Evolutionary conservation across 805 yeast species (phyloP).

Genomic region (Teunomyces atbi): DNA sequence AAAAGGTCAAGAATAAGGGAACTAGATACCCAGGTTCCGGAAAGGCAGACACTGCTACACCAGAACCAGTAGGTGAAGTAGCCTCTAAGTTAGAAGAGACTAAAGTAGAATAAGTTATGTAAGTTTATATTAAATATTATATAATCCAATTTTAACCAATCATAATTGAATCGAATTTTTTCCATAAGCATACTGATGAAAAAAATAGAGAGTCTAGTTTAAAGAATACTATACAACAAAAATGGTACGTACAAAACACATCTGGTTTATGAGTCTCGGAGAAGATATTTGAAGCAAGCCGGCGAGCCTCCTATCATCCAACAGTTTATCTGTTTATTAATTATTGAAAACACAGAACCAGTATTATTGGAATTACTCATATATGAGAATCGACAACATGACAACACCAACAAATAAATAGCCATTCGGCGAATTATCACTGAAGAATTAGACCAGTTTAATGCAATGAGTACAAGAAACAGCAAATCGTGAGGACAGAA

Average conservation of each 20-base stretch:
- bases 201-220: constrained; percentile 1
- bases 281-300: too few species aligned
- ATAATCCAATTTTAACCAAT: constrained; percentile 1
- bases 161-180: constrained; percentile 1
- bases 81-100: constrained; percentile 9
- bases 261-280: too few species aligned
- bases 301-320: too few species aligned
- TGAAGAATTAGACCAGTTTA: too few species aligned
- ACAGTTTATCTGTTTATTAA: too few species aligned
- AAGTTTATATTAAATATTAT: background rate
- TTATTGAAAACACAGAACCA: too few species aligned
- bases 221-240: constrained; percentile 2
- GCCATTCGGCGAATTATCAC: too few species aligned
- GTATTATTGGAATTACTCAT: too few species aligned
- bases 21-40: constrained; percentile 77
- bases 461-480: too few species aligned
- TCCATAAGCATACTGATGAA: constrained; percentile 4
- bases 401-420: too few species aligned
- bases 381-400: too few species aligned
- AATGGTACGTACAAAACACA: background rate
- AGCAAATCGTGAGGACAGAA: too few species aligned
- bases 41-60: constrained; percentile 18
- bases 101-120: constrained; percentile 10
- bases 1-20: constrained; percentile 85
- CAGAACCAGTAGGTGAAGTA: constrained; percentile 8